Percentiles rank a stretch among this genome's conserved stretches.
Evolutionary conservation across 176 grass and related monocot genomes (phyloP).

Genomic region (Paspalum notatum): DNA sequence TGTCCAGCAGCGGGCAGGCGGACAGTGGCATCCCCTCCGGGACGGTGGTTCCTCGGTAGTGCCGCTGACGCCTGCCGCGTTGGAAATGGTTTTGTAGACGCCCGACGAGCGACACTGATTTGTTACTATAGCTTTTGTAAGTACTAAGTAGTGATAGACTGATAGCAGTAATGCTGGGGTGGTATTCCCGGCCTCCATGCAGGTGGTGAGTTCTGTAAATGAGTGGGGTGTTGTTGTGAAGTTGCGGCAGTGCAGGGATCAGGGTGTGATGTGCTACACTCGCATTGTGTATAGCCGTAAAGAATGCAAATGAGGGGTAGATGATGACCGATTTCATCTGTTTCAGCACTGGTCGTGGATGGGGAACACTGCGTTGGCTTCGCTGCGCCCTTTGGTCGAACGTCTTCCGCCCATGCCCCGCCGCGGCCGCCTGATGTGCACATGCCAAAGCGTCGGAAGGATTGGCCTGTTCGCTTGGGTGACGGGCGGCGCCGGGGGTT

Average conservation of each 20-base stretch:
- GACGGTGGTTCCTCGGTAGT: conserved; percentile 41
- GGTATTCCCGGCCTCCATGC: background rate
- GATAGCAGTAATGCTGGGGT: background rate
- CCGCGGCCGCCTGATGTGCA: background rate
- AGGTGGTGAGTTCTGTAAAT: conserved; percentile 23
- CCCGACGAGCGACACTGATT: background rate
- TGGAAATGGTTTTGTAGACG: conserved; percentile 24
- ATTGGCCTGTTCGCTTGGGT: background rate
- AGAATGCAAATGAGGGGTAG: background rate
- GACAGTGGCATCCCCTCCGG: conserved; percentile 55
- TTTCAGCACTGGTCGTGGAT: background rate
- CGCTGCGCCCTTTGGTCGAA: background rate
- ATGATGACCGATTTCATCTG: background rate
- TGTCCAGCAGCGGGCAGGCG: conserved; percentile 32
- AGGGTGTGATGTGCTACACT: background rate
- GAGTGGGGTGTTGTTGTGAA: background rate
- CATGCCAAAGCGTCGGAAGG: background rate
- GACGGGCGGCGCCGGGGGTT: background rate
- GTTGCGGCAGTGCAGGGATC: conserved; percentile 10
- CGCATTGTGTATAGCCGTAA: background rate
- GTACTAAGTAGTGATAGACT: background rate
- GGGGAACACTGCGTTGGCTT: background rate
- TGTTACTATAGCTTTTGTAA: conserved; percentile 1
- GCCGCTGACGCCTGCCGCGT: background rate
- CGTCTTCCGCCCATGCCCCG: background rate